These are phyloP conservation scores for Styphnolobium japonicum DNA, from an alignment of 306 rosid genomes.

Conservation along the genomic window DNA sequence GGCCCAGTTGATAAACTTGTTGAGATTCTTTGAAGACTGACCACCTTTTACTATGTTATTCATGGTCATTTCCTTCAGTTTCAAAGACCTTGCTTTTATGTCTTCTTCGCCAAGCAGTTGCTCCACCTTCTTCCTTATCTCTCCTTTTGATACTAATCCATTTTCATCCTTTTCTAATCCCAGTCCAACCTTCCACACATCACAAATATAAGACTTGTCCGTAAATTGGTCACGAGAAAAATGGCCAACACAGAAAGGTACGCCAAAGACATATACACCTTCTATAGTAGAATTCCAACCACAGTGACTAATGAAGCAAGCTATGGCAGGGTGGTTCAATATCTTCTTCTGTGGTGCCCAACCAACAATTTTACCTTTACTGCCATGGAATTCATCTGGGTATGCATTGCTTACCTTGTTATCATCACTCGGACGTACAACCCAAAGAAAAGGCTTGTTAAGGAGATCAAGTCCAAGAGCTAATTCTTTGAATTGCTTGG, in stretches of 20 bases:
- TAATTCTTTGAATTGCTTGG: constrained; percentile 31
- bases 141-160: constrained; percentile 11
- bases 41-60: constrained; percentile 18
- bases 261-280: constrained; percentile 24
- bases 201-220: constrained; percentile 20
- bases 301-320: constrained; percentile 53
- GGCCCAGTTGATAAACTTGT: constrained; percentile 5
- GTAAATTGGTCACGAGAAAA: neutral
- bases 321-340: constrained; percentile 30
- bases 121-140: constrained; percentile 28
- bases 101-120: constrained; percentile 1
- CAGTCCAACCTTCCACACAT: constrained; percentile 33
- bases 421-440: constrained; percentile 1
- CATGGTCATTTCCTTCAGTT: neutral
- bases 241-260: constrained; percentile 46
- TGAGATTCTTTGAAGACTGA: neutral
- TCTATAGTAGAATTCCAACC: constrained; percentile 54
- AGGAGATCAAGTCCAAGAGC: constrained; percentile 32
- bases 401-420: constrained; percentile 1
- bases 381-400: constrained; percentile 29
- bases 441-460: constrained; percentile 33
- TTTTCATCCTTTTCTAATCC: constrained; percentile 18
- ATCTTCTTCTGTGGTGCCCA: constrained; percentile 47
- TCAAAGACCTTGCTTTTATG: constrained; percentile 8
- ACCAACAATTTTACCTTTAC: constrained; percentile 24